Evolutionary conservation across 176 grass and related monocot species (phyloP).

Genomic region (Tuctoria greenei): DNA sequence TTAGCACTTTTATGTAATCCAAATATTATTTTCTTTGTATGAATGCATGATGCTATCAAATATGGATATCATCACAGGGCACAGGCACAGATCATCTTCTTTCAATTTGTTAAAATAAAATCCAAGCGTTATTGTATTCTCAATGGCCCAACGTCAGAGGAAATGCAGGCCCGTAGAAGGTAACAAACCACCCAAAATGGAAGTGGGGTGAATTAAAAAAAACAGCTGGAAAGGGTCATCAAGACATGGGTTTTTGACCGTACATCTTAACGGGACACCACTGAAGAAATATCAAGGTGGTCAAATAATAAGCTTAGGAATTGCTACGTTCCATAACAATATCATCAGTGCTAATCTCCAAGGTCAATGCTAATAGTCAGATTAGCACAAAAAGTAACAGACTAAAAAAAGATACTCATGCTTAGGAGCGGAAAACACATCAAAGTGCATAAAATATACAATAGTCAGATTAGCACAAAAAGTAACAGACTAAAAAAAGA

Average conservation of each 20-base stretch:
- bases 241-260: background rate
- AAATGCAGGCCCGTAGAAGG: background rate
- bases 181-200: background rate
- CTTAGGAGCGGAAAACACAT: background rate
- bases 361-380: conserved; percentile 10
- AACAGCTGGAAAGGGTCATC: background rate
- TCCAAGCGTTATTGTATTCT: background rate
- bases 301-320: conserved; percentile 14
- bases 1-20: background rate
- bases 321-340: background rate
- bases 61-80: conserved; percentile 22
- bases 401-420: background rate
- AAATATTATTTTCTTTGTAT: conserved; percentile 22
- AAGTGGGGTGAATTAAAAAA: background rate
- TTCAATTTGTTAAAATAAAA: background rate
- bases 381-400: conserved; percentile 13
- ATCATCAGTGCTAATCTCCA: conserved; percentile 1
- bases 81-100: background rate
- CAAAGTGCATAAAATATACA: conserved; percentile 26
- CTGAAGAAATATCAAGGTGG: background rate
- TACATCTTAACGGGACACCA: conserved; percentile 4
- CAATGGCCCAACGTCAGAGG: conserved; percentile 5
- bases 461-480: conserved; percentile 18
- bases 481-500: conserved; percentile 12
- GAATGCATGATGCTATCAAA: conserved; percentile 14